Percentiles rank a stretch among this genome's conserved stretches.
These are phyloP conservation scores for Echeveria elegans DNA, from an alignment of 164 flowering plant species.

Conservation along the genomic window DNA sequence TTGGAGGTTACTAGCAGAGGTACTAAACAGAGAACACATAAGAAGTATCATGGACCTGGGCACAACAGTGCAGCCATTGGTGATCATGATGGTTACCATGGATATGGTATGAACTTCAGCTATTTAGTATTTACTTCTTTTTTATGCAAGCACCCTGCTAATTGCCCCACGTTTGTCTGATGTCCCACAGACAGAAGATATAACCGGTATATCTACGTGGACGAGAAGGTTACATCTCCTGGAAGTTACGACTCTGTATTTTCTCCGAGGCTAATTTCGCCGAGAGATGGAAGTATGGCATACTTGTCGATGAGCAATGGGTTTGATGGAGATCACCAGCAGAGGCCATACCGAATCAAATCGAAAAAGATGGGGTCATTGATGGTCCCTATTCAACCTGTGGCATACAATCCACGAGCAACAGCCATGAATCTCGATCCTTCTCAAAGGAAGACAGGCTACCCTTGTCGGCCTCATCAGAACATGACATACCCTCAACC, in stretches of 20 bases:
- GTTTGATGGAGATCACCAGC: constrained; percentile 38
- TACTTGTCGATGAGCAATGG: constrained; percentile 37
- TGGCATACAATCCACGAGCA: constrained; percentile 26
- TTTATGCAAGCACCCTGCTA: not conserved
- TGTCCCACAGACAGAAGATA: constrained; percentile 49
- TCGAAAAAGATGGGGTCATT: constrained; percentile 38
- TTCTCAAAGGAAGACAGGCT: constrained; percentile 32
- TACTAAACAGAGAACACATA: constrained; percentile 79
- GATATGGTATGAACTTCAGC: constrained; percentile 30
- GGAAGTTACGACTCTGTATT: constrained; percentile 43
- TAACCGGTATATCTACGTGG: constrained; percentile 43
- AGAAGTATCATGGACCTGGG: constrained; percentile 41
- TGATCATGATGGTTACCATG: constrained; percentile 48
- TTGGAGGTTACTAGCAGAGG: constrained; percentile 77
- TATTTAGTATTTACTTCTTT: not conserved
- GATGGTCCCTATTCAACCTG: constrained; percentile 22
- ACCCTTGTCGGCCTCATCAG: constrained; percentile 44
- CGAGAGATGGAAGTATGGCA: constrained; percentile 36
- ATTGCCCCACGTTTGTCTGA: too few relatives aligned
- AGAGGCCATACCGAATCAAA: constrained; percentile 34
- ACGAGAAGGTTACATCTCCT: constrained; percentile 35
- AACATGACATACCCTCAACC: constrained; percentile 9
- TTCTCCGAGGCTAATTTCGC: constrained; percentile 47
- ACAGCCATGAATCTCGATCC: constrained; percentile 36
- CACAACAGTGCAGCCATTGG: constrained; percentile 32